Evolutionary conservation across 225 moss, liverwort and hornwort species (phyloP).

Genomic region (Physcomitrellopsis africana): DNA sequence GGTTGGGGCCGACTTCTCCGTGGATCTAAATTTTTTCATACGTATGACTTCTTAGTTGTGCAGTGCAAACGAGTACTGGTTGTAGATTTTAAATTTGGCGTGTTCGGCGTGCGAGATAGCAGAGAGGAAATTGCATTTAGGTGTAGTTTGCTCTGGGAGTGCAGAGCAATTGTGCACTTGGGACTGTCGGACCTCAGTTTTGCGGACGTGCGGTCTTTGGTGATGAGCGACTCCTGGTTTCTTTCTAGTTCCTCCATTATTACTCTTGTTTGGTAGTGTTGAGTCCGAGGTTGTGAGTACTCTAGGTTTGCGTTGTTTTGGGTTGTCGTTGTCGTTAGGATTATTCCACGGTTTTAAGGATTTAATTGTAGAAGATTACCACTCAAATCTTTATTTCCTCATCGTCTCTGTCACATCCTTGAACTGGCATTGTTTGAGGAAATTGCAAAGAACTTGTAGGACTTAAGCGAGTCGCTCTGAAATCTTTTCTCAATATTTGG

Average conservation of each 20-base stretch:
- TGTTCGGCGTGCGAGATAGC: conserved; percentile 4
- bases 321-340: neutral
- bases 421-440: conserved; percentile 11
- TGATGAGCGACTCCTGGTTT: neutral
- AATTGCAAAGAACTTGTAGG: neutral
- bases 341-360: conserved; percentile 13
- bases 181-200: conserved; percentile 19
- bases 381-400: neutral
- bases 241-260: neutral
- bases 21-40: neutral
- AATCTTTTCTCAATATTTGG: too few species aligned
- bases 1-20: neutral
- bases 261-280: neutral
- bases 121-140: conserved; percentile 12
- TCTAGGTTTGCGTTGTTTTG: neutral
- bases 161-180: conserved; percentile 2
- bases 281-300: conserved; percentile 11
- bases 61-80: neutral
- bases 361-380: neutral
- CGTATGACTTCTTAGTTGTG: neutral
- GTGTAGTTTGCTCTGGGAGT: conserved; percentile 19
- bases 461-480: neutral
- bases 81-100: conserved; percentile 21
- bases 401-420: neutral
- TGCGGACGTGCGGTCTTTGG: conserved; percentile 35